These are phyloP conservation scores for sorghum (Sorghum bicolor) DNA, from an alignment of 176 grass and related monocot species.

Conservation along the genomic window DNA sequence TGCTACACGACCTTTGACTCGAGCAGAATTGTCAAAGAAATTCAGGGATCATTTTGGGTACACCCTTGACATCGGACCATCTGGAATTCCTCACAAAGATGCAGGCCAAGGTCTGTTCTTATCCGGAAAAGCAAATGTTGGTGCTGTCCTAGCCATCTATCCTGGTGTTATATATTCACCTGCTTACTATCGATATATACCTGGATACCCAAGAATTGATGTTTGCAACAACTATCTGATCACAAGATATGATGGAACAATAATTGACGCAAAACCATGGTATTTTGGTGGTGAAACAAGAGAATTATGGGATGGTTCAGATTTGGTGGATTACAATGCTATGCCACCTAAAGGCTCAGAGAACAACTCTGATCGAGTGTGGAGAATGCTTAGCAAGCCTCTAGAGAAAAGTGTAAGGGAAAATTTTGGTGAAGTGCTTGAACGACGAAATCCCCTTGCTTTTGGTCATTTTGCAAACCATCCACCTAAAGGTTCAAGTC, in stretches of 20 bases:
- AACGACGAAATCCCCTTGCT: conserved; percentile 83
- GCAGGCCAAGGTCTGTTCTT: conserved; percentile 84
- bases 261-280: conserved; percentile 92
- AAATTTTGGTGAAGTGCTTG: conserved; percentile 64
- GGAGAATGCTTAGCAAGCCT: conserved; percentile 82
- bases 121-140: conserved; percentile 59
- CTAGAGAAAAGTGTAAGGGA: conserved; percentile 39
- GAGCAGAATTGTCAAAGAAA: conserved; percentile 60
- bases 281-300: conserved; percentile 53
- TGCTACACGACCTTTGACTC: conserved; percentile 56
- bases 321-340: conserved; percentile 32
- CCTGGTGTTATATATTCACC: conserved; percentile 90
- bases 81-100: conserved; percentile 86
- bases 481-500: conserved; percentile 59
- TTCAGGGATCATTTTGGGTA: conserved; percentile 59
- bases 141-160: conserved; percentile 80
- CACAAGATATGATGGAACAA: conserved; percentile 83
- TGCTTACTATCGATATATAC: conserved; percentile 90
- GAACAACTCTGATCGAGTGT: conserved; percentile 53
- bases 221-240: conserved; percentile 78
- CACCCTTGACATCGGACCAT: conserved; percentile 68
- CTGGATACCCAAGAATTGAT: conserved; percentile 88
- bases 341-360: conserved; percentile 28
- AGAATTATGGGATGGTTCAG: conserved; percentile 76
- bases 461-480: conserved; percentile 94